These are phyloP conservation scores for Theileria sp. DNA, from an alignment of 169 alveolate species.

Conservation along the genomic window DNA sequence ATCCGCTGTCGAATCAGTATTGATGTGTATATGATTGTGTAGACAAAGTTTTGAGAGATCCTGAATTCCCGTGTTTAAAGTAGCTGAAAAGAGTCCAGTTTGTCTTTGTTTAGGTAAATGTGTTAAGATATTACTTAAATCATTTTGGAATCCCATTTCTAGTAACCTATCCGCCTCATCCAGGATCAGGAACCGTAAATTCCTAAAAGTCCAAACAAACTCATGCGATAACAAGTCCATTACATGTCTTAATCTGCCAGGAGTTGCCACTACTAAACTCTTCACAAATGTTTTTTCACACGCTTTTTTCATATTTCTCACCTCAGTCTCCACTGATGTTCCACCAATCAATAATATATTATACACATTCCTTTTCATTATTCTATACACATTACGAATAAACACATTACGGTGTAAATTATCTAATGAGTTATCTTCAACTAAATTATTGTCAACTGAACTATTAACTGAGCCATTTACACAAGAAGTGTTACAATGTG, in stretches of 20 bases:
- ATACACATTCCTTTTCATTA: not conserved
- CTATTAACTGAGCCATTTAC: not conserved
- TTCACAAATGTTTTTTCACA: conserved; percentile 6
- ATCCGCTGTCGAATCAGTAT: conserved; percentile 7
- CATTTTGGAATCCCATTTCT: conserved; percentile 87
- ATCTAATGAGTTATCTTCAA: no score
- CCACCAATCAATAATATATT: conserved; percentile 59
- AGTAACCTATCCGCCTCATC: conserved; percentile 94
- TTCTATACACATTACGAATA: not conserved
- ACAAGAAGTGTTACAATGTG: not conserved
- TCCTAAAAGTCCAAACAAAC: conserved; percentile 58
- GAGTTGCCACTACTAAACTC: conserved; percentile 52
- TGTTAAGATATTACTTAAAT: conserved; percentile 77
- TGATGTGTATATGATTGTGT: conserved; percentile 33
- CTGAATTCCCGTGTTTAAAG: conserved; percentile 61
- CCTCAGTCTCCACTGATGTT: conserved; percentile 46
- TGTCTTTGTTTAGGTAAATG: conserved; percentile 91
- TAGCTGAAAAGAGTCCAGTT: conserved; percentile 93
- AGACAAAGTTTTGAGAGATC: conserved; percentile 35
- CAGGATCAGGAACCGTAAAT: conserved; percentile 68
- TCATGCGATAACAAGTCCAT: conserved; percentile 47
- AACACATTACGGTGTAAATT: no score
- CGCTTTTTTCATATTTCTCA: conserved; percentile 14
- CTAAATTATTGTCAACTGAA: not conserved
- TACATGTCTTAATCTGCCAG: conserved; percentile 61